Conservation (phyloP, 2,329 filamentous ascomycete species). For the Aphanoascus verrucosus region DNA sequence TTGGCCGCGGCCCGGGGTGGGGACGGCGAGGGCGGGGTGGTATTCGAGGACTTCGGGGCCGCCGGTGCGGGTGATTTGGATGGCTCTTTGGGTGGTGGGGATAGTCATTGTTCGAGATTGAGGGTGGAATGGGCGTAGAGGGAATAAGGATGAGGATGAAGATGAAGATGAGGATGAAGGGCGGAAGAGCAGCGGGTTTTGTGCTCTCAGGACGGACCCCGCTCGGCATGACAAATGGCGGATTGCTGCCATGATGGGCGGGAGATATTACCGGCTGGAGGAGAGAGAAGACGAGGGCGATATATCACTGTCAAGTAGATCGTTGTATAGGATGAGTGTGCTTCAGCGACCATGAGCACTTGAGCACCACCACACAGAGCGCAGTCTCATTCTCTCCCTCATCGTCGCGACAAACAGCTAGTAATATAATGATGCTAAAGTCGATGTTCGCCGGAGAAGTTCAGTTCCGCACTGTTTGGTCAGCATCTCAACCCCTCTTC, state of each 20-base stretch:
- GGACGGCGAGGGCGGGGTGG: constrained; percentile 60
- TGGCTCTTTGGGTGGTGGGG: constrained; percentile 60
- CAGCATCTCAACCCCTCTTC: no score
- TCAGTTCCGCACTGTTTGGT: no score
- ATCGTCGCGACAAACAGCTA: no score
- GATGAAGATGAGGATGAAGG: neutral
- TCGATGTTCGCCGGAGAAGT: no score
- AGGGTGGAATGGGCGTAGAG: neutral
- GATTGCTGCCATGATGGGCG: neutral
- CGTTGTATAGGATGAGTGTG: no score
- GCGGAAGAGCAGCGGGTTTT: neutral
- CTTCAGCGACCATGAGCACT: no score
- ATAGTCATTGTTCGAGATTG: constrained; percentile 27
- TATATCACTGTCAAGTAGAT: no score
- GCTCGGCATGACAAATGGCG: constrained; percentile 8
- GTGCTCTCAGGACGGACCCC: constrained; percentile 4
- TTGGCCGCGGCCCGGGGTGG: constrained; percentile 55
- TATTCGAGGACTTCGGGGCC: constrained; percentile 62
- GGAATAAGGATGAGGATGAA: neutral
- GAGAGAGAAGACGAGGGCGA: no score
- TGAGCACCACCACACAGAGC: no score
- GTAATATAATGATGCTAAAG: no score
- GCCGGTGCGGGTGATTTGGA: constrained; percentile 62
- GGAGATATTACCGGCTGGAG: neutral
- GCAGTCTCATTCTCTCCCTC: no score